Conservation (phyloP, 495 filamentous ascomycete genomes). For the Talaromyces stipitatus region DNA sequence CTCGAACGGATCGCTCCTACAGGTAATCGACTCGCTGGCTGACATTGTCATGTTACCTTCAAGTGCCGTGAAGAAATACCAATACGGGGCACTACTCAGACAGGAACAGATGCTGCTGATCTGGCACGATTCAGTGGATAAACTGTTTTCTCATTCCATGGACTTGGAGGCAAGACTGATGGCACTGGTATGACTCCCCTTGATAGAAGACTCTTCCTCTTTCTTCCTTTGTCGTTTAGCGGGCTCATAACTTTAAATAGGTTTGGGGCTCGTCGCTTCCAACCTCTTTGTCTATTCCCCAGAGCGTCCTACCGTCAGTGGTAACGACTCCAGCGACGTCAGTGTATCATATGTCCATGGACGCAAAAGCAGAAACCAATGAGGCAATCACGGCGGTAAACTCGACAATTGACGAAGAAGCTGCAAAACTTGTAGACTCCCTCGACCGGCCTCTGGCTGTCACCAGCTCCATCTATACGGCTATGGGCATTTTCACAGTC, state of each 20-base stretch:
- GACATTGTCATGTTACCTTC: constrained; percentile 12
- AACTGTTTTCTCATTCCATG: constrained; percentile 22
- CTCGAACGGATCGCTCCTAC: constrained; percentile 17
- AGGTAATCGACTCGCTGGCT: constrained; percentile 21
- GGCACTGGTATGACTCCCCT: constrained; percentile 9
- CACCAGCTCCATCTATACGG: constrained; percentile 15
- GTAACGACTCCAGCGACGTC: neutral
- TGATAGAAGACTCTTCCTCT: neutral
- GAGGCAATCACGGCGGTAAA: neutral
- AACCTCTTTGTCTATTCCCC: constrained; percentile 3
- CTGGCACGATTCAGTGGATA: constrained; percentile 27
- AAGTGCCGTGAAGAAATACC: constrained; percentile 11
- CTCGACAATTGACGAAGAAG: neutral
- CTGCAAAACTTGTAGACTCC: neutral
- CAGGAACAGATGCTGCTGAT: constrained; percentile 26
- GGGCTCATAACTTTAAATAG: neutral
- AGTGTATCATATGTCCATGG: neutral
- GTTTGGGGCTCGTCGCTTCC: neutral
- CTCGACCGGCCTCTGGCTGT: constrained; percentile 6
- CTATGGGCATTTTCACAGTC: constrained; percentile 12
- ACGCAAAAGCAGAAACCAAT: neutral
- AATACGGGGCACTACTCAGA: constrained; percentile 20
- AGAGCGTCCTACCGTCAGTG: neutral
- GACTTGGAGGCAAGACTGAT: constrained; percentile 25
- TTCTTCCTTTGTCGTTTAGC: neutral